Evolutionary conservation across 140 eudicot genomes (phyloP).

Genomic region (Ambrosia hybrid): DNA sequence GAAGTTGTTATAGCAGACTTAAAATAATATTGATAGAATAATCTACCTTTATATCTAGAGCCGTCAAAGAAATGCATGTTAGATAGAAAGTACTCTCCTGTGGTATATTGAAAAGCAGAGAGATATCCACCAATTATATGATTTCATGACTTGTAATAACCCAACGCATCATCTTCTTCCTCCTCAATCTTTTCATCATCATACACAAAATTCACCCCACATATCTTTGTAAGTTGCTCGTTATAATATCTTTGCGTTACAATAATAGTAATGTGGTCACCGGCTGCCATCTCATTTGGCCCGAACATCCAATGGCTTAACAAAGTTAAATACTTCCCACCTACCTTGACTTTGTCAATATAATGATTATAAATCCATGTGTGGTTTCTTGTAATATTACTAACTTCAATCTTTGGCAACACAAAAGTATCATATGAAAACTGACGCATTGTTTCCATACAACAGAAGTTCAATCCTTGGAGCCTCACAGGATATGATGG

Average conservation of each 20-base stretch:
- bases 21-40: background rate
- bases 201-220: background rate
- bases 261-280: conserved; percentile 4
- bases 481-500: background rate
- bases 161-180: background rate
- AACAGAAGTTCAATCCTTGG: background rate
- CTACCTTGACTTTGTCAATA: background rate
- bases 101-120: background rate
- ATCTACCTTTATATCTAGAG: conserved; percentile 8
- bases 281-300: conserved; percentile 11
- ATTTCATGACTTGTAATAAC: background rate
- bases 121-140: conserved; percentile 20
- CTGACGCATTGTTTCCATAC: background rate
- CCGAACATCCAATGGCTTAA: conserved; percentile 31
- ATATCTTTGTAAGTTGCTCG: background rate
- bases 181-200: background rate
- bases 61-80: background rate
- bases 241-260: background rate
- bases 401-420: background rate
- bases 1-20: background rate
- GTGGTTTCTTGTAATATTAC: conserved; percentile 4
- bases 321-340: background rate
- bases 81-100: background rate
- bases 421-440: background rate
- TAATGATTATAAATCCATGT: conserved; percentile 19